Evolutionary conservation across 2,329 filamentous ascomycete species (phyloP), one percentile per base, ranked within the genome.

Genomic region (Paecilomyces variotii): DNA sequence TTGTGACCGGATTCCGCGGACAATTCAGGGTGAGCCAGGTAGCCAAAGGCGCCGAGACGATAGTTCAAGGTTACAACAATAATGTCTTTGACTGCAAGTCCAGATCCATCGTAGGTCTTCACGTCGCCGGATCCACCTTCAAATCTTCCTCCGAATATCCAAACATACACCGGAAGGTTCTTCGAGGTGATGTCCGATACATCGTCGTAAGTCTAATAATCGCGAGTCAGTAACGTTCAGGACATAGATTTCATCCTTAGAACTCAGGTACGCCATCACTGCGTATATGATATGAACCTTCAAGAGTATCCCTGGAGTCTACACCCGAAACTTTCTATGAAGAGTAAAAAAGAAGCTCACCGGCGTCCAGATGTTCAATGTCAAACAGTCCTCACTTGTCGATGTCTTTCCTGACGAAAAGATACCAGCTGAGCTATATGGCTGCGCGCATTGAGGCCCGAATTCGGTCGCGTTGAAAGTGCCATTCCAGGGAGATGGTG

Each of bases 371-470:
- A 67, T 54, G 32, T 67, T 66, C 25, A 68, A 55, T 14, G 60
- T 63, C 35, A 68, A 54, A 25, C 66, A 68, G 54, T 66, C 63
- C 57, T 68, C 66, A 39, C 64, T 66, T 55, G 73, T 73, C 14
- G 61, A 56, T 5, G 66, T 67, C 34, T 64, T 86, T 0, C 59
- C 61, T 14, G 34, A 59, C 10, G 57, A 59, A 61, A 66, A 66
- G 53, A 66, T 66, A n/a, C 63, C 64, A 5, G 62, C 60, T 5
- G 32, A 34, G n/a, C 61, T 60, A 32, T 52, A 57, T 2, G 62
- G 52, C 56, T 69, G 66, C 3, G 68, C 65, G 51, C 68, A 71
- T 26, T 67, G 63, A 7, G 67, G 62, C 2, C 61, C 60, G 7
- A 63, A 67, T 4, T 58, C 26, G 1, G 60, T 62, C 2, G 64